Conservation (phyloP, 345 rosid genomes). For the Lepidium didymum region DNA sequence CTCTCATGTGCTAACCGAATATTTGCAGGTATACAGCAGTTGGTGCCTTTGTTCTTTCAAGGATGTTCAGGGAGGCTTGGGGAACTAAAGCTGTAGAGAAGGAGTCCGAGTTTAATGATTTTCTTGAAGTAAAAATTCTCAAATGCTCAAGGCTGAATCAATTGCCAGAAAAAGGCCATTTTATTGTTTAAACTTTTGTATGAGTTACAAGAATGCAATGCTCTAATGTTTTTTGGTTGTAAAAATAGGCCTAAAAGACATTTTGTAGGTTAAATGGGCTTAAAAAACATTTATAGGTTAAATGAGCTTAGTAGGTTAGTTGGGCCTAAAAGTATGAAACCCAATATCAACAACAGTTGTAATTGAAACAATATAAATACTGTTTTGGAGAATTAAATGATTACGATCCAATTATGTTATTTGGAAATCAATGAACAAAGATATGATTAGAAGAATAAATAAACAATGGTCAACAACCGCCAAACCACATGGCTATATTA, state of each 20-base stretch:
- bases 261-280: too few species aligned
- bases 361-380: too few species aligned
- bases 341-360: too few species aligned
- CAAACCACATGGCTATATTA: neutral
- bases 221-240: too few species aligned
- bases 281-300: too few species aligned
- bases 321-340: too few species aligned
- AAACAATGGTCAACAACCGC: constrained; percentile 11
- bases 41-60: constrained; percentile 94
- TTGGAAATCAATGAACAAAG: neutral
- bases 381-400: too few species aligned
- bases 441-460: neutral
- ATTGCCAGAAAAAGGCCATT: neutral
- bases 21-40: constrained; percentile 81
- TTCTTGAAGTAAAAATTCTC: constrained; percentile 70
- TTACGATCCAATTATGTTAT: too few species aligned
- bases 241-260: too few species aligned
- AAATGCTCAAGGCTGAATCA: neutral
- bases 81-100: constrained; percentile 59
- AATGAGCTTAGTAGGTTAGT: too few species aligned
- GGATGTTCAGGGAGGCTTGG: constrained; percentile 85
- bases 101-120: constrained; percentile 73
- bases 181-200: too few species aligned
- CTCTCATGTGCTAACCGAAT: neutral
- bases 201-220: too few species aligned